These are phyloP conservation scores for Scedosporium minutisporum DNA, from an alignment of 2,329 filamentous ascomycete species.

Conservation along the genomic window DNA sequence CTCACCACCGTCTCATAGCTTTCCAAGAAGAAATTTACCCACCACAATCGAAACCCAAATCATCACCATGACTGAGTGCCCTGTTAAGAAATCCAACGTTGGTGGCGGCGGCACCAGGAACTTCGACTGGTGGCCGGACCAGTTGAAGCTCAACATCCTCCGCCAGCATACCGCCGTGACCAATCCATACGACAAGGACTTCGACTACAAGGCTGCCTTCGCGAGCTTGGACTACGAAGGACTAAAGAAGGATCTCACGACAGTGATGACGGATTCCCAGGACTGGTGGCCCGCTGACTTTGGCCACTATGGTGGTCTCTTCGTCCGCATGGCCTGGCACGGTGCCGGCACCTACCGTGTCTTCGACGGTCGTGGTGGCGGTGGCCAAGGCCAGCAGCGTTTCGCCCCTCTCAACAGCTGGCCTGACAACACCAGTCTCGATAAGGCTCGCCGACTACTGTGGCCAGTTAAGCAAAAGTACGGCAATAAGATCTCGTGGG, in stretches of 20 bases:
- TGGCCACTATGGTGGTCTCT: conserved; percentile 71
- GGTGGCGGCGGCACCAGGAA: conserved; percentile 58
- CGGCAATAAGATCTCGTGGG: conserved; percentile 74
- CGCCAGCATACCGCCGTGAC: conserved; percentile 57
- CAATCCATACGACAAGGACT: conserved; percentile 56
- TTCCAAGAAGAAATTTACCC: not conserved
- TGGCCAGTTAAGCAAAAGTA: conserved; percentile 84
- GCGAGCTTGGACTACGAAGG: conserved; percentile 60
- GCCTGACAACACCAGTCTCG: conserved; percentile 69
- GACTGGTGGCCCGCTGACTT: conserved; percentile 78
- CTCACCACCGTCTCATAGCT: not conserved
- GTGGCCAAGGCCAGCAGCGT: conserved; percentile 65
- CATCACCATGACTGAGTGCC: conserved; percentile 21
- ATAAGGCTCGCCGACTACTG: conserved; percentile 70
- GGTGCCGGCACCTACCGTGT: conserved; percentile 70
- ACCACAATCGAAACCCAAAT: not conserved
- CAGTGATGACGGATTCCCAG: conserved; percentile 68
- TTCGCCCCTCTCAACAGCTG: conserved; percentile 74
- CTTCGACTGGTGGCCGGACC: conserved; percentile 65
- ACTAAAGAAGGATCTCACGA: conserved; percentile 64
- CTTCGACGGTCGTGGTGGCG: conserved; percentile 64
- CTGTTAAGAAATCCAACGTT: conserved; percentile 25
- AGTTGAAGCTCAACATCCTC: conserved; percentile 59
- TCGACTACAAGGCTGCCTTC: conserved; percentile 66
- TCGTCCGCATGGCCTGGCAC: conserved; percentile 77